Percentiles rank a stretch among this genome's conserved stretches.
phyloP scores from a whole-genome alignment of 2,329 filamentous ascomycete species.

The Amylocarpus encephaloides region DNA sequence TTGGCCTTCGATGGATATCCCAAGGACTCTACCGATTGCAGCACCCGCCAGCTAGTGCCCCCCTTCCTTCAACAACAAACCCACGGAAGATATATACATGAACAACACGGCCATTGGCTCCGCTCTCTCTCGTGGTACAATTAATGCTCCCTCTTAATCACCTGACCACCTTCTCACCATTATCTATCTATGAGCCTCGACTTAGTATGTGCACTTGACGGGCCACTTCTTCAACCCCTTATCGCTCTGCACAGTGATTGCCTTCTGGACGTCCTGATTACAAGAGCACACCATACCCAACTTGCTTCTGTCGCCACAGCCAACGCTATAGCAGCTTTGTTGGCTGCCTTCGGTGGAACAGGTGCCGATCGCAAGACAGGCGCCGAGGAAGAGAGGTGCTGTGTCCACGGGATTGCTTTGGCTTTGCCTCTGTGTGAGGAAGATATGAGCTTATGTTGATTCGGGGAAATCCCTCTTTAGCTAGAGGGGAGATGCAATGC shows the following conservation, averaged over 20 bases:
- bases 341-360: constrained; percentile 7
- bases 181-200: not conserved
- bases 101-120: not conserved
- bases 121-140: not conserved
- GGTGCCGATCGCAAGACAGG: constrained; percentile 13
- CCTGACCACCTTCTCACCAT: not conserved
- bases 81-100: not conserved
- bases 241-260: constrained; percentile 7
- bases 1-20: too few relatives aligned
- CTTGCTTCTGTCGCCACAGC: constrained; percentile 4
- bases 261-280: constrained; percentile 15
- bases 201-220: constrained; percentile 10
- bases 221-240: constrained; percentile 15
- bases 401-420: constrained; percentile 8
- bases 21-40: too few relatives aligned
- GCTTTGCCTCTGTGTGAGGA: constrained; percentile 3
- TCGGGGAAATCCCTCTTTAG: too few relatives aligned
- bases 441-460: not conserved
- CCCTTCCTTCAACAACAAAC: not conserved
- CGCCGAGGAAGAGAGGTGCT: constrained; percentile 7
- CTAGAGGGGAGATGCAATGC: not conserved
- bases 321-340: constrained; percentile 9
- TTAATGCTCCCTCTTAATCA: not conserved
- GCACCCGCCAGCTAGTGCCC: too few relatives aligned
- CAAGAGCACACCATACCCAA: constrained; percentile 11